These are phyloP conservation scores for Lichtheimia corymbifera DNA, from an alignment of 371 early-diverging fungal species.

Conservation along the genomic window DNA sequence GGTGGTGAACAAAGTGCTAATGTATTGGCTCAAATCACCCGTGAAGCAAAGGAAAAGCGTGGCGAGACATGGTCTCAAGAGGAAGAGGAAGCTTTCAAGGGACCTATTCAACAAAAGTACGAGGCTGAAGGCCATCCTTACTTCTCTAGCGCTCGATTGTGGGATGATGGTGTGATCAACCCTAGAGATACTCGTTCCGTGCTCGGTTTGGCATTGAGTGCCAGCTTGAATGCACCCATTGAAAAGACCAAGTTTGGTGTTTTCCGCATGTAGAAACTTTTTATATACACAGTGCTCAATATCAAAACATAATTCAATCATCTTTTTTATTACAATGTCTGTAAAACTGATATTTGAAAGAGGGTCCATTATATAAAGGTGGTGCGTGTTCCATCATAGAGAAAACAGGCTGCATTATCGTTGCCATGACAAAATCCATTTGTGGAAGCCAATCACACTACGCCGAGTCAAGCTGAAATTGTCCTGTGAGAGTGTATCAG, in stretches of 20 bases:
- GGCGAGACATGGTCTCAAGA: slow-evolving; percentile 75
- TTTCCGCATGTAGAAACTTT: slow-evolving; percentile 88
- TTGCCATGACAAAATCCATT: no score
- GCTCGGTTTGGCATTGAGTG: slow-evolving; percentile 86
- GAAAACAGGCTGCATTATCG: no score
- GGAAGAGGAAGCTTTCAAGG: slow-evolving; percentile 83
- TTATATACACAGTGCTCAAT: no score
- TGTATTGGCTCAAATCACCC: slow-evolving; percentile 89
- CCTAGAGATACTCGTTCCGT: slow-evolving; percentile 90
- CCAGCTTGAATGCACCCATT: slow-evolving; percentile 79
- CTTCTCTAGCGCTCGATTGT: slow-evolving; percentile 84
- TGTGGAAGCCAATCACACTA: background rate
- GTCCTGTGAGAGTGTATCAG: background rate
- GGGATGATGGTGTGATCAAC: slow-evolving; percentile 98
- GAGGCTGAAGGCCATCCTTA: slow-evolving; percentile 97
- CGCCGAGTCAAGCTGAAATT: slow-evolving; percentile 1
- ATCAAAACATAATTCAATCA: no score
- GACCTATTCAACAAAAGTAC: slow-evolving; percentile 83
- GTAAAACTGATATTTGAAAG: no score
- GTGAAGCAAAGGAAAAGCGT: slow-evolving; percentile 83
- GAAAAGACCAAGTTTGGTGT: slow-evolving; percentile 88
- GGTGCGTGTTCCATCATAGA: no score
- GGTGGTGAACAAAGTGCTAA: slow-evolving; percentile 98
- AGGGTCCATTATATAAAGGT: no score
- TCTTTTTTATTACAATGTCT: no score